Evolutionary conservation across 2,329 filamentous ascomycete genomes (phyloP).

Genomic region (Ophiostoma sp.): DNA sequence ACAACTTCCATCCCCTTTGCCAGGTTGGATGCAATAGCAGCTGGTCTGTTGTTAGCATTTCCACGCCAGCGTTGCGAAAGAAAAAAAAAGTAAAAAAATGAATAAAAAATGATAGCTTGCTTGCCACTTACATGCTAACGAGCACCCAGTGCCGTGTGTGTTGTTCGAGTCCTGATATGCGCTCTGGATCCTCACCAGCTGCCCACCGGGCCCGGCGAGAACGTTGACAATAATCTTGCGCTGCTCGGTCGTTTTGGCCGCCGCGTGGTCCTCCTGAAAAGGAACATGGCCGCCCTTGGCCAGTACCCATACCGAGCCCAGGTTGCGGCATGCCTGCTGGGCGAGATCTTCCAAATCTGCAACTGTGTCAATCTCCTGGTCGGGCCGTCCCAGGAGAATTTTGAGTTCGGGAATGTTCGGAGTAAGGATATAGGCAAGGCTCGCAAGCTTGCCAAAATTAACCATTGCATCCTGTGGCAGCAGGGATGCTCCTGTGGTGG

Average conservation of each 20-base stretch:
- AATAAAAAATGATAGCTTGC: neutral
- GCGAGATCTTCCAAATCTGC: conserved; percentile 66
- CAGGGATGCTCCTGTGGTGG: conserved; percentile 69
- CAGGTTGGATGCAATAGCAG: conserved; percentile 70
- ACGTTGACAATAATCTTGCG: conserved; percentile 69
- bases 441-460: conserved; percentile 58
- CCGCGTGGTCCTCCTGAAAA: conserved; percentile 57
- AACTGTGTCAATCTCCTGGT: conserved; percentile 46
- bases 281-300: conserved; percentile 91
- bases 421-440: conserved; percentile 63
- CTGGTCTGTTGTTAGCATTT: conserved; percentile 34
- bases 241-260: conserved; percentile 55
- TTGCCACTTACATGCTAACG: conserved; percentile 66
- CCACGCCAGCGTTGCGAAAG: neutral
- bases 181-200: conserved; percentile 61
- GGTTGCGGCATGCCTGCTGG: conserved; percentile 50
- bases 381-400: conserved; percentile 51
- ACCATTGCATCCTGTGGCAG: conserved; percentile 60
- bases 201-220: conserved; percentile 54
- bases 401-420: conserved; percentile 73
- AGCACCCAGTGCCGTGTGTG: conserved; percentile 94
- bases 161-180: conserved; percentile 68
- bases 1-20: conserved; percentile 53
- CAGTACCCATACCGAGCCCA: conserved; percentile 76
- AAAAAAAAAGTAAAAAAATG: neutral